Base-by-base conservation (phyloP, 495 filamentous ascomycete genomes). In the Neurospora hispaniola region DNA sequence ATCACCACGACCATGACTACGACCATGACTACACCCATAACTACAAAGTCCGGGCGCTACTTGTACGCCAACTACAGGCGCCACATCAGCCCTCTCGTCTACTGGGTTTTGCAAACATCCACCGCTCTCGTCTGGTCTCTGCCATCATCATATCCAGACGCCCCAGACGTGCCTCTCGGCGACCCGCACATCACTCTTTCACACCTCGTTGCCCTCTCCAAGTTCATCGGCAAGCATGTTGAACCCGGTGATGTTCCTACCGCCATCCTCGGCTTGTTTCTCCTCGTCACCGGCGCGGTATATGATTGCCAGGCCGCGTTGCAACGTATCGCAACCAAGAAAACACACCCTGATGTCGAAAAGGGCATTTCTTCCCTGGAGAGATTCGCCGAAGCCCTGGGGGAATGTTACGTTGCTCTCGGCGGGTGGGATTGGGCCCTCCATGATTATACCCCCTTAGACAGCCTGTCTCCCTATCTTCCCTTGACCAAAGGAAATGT, bases 301-400 rank as follows among this genome's bases (percentile, higher is more conserved):
- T 75, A 72, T 0, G 48, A 71, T 18, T 68, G 48, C 27, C 72
- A 81, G 62, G 39, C 42, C 3, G 41, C 72, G 39, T 83, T 79
- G 62, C 76, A 79, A 74, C 70, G 79, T 44, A 71, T 84, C 31
- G 79, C 75, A 18, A 70, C 77, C 39, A 71, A 73, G 12, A 78
- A 77, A 12, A 77, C 80, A 18, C 80, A 85, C 46, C 80, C 80
- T 2, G 79, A 81, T 42, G 76, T 83, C 12, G 78, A 81, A 59
- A 77, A 74, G 68, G 82, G 82, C 70, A 85, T 84, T 69, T 71
- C 62, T 5, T 78, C 79, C 18, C 81, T 85, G 70, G 83, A 83
- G 70, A 46, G 70, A 70, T 86, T 85, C 75, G 82, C 84, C 69
- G 79, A 81, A 35, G 74, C 71, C 9, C 74, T 85, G 16, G 81